These are phyloP conservation scores for Lecanosticta acicola DNA, from an alignment of 2,329 filamentous ascomycete genomes.

Conservation along the genomic window DNA sequence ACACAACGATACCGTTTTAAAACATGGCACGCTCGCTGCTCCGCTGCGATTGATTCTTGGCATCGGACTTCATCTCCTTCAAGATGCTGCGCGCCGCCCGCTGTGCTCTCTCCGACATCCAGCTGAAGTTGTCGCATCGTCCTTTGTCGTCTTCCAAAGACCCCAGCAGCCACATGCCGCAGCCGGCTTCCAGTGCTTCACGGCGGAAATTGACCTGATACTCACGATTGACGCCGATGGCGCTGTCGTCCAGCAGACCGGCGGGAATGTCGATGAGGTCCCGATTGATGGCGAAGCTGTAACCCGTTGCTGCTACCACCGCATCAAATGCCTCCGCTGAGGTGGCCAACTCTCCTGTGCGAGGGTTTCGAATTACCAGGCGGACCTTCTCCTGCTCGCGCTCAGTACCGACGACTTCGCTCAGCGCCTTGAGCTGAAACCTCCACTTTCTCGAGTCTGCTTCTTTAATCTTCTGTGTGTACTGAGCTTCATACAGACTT, in stretches of 20 bases:
- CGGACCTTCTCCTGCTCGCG: constrained; percentile 10
- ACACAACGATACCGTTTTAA: constrained; percentile 7
- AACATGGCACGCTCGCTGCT: constrained; percentile 20
- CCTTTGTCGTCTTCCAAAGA: constrained; percentile 16
- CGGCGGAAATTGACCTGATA: constrained; percentile 24
- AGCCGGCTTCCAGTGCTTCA: constrained; percentile 12
- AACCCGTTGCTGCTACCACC: constrained; percentile 20
- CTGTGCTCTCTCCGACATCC: constrained; percentile 19
- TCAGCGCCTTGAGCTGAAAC: constrained; percentile 17
- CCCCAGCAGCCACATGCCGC: constrained; percentile 23
- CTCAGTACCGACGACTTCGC: constrained; percentile 14
- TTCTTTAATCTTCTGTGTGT: constrained; percentile 20
- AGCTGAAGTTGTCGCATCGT: constrained; percentile 19
- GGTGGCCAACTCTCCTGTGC: constrained; percentile 12
- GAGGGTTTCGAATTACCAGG: constrained; percentile 12
- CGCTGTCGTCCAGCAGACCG: constrained; percentile 14
- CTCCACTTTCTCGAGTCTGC: constrained; percentile 18
- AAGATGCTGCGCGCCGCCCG: constrained; percentile 16
- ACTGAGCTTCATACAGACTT: constrained; percentile 21
- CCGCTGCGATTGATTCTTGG: constrained; percentile 7
- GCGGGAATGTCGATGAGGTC: constrained; percentile 12
- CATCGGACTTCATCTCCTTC: constrained; percentile 9
- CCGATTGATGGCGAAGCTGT: constrained; percentile 12
- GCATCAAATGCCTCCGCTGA: constrained; percentile 15
- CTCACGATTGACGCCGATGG: constrained; percentile 17